phyloP scores from a whole-genome alignment of 192 early-diverging fungal species.

The Backusella tuberculispora region DNA sequence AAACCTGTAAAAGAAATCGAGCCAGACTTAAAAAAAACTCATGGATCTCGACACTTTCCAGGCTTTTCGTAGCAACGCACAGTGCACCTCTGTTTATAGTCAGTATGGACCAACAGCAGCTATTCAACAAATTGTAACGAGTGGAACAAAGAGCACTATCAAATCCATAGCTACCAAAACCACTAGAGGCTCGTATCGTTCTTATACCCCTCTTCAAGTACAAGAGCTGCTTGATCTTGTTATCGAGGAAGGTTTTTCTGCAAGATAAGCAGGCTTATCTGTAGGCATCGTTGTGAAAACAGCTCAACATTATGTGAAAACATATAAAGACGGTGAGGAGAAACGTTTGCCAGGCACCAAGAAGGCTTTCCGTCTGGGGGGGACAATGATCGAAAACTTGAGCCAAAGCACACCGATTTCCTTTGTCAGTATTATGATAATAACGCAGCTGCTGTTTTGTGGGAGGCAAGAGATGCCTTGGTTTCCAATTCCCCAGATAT shows the following conservation, averaged over 20 bases:
- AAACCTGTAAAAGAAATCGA: not conserved
- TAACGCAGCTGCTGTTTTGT: not conserved
- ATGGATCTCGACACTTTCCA: not conserved
- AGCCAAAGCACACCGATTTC: not conserved
- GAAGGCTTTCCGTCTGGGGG: no score
- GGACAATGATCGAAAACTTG: not conserved
- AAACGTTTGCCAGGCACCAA: no score
- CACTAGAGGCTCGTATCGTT: no score
- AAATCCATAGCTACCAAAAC: no score
- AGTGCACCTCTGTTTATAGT: not conserved
- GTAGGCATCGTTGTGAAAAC: slow-evolving; percentile 8
- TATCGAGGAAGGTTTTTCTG: no score
- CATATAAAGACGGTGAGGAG: no score
- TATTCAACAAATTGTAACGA: not conserved
- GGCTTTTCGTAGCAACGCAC: not conserved
- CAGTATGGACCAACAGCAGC: no score
- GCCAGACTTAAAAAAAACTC: not conserved
- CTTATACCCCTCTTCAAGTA: no score
- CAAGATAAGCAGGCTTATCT: slow-evolving; percentile 20
- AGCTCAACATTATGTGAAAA: no score
- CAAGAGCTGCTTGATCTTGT: no score
- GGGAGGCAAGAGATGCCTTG: not conserved
- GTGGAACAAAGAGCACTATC: not conserved
- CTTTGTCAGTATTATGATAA: not conserved
- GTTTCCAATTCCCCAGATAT: not conserved